Evolutionary conservation across 2,329 filamentous ascomycete species (phyloP), one percentile per base, ranked within the genome.

Genomic region (Calonectria pseudoturangicola): DNA sequence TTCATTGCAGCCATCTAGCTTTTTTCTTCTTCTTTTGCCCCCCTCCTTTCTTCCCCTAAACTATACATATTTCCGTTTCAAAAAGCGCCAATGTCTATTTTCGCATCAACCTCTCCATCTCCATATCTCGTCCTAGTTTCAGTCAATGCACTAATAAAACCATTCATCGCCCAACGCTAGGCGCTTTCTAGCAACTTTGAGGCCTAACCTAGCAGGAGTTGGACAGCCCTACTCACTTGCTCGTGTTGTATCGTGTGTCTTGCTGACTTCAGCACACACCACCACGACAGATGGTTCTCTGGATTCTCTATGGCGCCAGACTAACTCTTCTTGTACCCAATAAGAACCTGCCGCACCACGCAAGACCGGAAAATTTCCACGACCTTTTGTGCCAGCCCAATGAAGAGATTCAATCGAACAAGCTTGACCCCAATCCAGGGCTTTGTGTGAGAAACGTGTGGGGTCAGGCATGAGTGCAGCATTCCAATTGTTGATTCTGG

Each of bases 391-490:
- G 66, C 54, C 68, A 70, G 65, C 71, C 75, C 70, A 60, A 71
- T 71, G 39, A 33, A 68, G 60, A 69, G 70, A 66, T 73, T 74
- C 65, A 75, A 75, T 78, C 75, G 71, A 69, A 48, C 63, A 60
- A 73, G 41, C n/a, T 54, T 39, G 39, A 48, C 58, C 43, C 48
- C 25, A 67, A 70, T 67, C 72, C 70, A 78, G 77, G 64, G 67
- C 41, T 68, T 68, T 50, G 25, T 58, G 71, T 67, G 68, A 73
- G 74, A 75, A 73, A 75, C 71, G 73, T 76, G 74, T 79, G 77
- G 77, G 76, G 77, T 80, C 75, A 76, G 79, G 79, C 79, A 80
- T 76, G 75, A 80, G 74, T 78, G 79, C 79, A 80, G 79, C 71
- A 79, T 69, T 73, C 56, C 58, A 62, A 70, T 36, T 64, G 66